Evolutionary conservation across 441 rosid species (phyloP), one percentile per base, ranked within the genome.

Genomic region (Jatropha multifida): DNA sequence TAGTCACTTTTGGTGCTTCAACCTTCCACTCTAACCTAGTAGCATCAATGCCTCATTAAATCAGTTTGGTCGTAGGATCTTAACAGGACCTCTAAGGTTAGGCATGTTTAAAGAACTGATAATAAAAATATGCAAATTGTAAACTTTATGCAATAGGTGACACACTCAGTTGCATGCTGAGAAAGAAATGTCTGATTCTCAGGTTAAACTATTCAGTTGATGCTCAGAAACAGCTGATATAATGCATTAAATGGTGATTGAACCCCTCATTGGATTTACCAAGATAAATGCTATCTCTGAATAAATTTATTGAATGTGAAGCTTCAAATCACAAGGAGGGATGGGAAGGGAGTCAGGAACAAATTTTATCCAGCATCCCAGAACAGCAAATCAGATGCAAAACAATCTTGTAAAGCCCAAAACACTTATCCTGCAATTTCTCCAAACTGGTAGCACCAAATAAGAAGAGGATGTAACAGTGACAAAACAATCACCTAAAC

Each of bases 201-300:
- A 18, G 38, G 10, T 66, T 44, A 44, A n/a, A 66, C 14, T 1
- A 66, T 44, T 20, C 32, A 46, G 4, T 66, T 20, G n/a, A 9
- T n/a, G 10, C 44, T 0, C 44, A 64, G 0, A 15, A 64, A 13
- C 42, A 44, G 3, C 4, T 5, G 44, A 66, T 23, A 23, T 4
- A 4, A 14, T 52, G 37, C 20, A 18, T 4, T 18, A 37, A 23
- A 55, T 54, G 54, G 9, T 20, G 37, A 44, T 64, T 14, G 40
- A 65, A 17, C 26, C 48, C 56, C 42, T 64, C 17, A 63, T 56
- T 18, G 17, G 23, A 54, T 55, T 71, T 20, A 7, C 59, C 18
- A 41, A 55, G 62, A 27, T 48, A 71, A 68, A 65, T 41, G 44
- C 27, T 7, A 59, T 65, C 60, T 52, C 75, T 42, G 62, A 5